Conservation (phyloP, 768 basidiomycete species). For the Amyloporia xantha region DNA sequence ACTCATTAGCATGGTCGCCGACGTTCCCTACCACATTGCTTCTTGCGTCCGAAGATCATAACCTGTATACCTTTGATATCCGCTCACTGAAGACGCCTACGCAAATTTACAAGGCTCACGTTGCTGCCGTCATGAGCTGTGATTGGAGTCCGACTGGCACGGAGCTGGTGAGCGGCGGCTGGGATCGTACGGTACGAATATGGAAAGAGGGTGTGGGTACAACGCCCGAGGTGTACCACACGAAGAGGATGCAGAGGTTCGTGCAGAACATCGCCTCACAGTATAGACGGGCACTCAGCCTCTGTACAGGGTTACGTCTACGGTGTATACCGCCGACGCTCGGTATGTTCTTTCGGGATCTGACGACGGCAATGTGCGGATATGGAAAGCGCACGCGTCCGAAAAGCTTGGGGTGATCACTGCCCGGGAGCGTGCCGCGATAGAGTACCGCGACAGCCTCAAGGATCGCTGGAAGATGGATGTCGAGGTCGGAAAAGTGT, state of each 20-base stretch:
- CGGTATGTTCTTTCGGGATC: constrained; percentile 88
- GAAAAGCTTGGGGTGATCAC: constrained; percentile 90
- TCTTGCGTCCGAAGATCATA: constrained; percentile 97
- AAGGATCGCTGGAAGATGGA: constrained; percentile 87
- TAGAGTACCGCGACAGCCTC: constrained; percentile 88
- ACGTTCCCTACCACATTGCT: constrained; percentile 89
- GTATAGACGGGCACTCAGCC: background rate
- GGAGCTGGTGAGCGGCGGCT: constrained; percentile 94
- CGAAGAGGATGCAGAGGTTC: constrained; percentile 97
- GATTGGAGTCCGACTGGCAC: constrained; percentile 97
- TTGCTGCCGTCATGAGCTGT: constrained; percentile 92
- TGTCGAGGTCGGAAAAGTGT: constrained; percentile 70
- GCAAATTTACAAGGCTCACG: constrained; percentile 96
- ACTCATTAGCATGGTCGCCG: constrained; percentile 91
- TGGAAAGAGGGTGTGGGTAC: constrained; percentile 87
- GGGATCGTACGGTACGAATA: constrained; percentile 90
- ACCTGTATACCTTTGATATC: constrained; percentile 96
- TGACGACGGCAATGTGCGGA: constrained; percentile 89
- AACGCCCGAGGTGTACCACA: constrained; percentile 88
- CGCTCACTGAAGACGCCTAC: constrained; percentile 75
- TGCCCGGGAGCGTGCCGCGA: constrained; percentile 81
- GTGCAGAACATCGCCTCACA: background rate
- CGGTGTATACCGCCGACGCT: constrained; percentile 84
- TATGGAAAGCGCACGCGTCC: constrained; percentile 93
- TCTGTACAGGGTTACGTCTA: constrained; percentile 69